Evolutionary conservation across 169 alveolate genomes (phyloP).

Genomic region (Amoebophrya sp.): DNA sequence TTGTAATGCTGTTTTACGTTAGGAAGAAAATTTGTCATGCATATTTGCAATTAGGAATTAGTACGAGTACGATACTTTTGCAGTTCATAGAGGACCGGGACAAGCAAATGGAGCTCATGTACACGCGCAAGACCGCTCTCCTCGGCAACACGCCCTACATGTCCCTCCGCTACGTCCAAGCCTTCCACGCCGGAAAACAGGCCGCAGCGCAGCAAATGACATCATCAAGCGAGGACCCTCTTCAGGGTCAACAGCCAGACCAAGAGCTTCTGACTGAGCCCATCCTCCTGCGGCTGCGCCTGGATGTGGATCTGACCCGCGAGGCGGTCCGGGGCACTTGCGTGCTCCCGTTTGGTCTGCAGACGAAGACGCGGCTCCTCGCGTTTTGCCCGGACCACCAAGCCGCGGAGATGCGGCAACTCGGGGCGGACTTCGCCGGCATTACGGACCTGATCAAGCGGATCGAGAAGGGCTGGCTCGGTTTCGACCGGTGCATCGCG

Average conservation of each 20-base stretch:
- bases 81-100: no score
- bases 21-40: no score
- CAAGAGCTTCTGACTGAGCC: neutral
- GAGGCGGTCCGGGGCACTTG: slow-evolving; percentile 49
- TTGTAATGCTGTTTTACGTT: no score
- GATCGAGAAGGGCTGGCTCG: slow-evolving; percentile 67
- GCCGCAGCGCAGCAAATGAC: no score
- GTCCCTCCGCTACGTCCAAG: neutral
- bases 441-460: slow-evolving; percentile 44
- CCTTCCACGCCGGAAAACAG: no score
- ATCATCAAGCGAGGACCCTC: no score
- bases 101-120: no score
- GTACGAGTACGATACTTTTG: no score
- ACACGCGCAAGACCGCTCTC: neutral
- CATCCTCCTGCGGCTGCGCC: neutral
- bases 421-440: slow-evolving; percentile 51
- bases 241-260: no score
- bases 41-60: no score
- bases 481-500: slow-evolving; percentile 71
- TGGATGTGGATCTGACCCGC: slow-evolving; percentile 42
- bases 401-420: slow-evolving; percentile 44
- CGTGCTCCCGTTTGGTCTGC: slow-evolving; percentile 41
- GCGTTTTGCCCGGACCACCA: slow-evolving; percentile 49
- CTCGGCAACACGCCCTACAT: neutral
- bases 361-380: slow-evolving; percentile 38